A percentile compares a stretch with the other conserved stretches of the same genome.
phyloP scores from a whole-genome alignment of 176 grass and related monocot species.

The Musa beccarii region DNA sequence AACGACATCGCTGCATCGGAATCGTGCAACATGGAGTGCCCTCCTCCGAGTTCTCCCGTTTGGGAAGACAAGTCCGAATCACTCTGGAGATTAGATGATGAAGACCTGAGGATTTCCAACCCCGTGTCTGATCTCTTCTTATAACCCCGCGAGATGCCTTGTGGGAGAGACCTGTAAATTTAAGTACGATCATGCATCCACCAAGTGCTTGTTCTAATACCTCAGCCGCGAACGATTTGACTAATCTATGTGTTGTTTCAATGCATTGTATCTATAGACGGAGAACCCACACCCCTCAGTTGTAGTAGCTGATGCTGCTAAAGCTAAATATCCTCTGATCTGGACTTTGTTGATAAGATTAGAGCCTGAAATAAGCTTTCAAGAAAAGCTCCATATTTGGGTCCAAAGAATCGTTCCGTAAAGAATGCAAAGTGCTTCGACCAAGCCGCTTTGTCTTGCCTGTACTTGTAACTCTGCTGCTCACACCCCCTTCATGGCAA shows the following conservation, averaged over 20 bases:
- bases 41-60: constrained; percentile 32
- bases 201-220: background rate
- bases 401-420: background rate
- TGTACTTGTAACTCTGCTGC: background rate
- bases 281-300: too few species aligned
- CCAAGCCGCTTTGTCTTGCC: background rate
- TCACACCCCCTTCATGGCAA: background rate
- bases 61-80: constrained; percentile 67
- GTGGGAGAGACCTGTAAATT: background rate
- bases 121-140: constrained; percentile 30
- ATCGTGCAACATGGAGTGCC: background rate
- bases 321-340: too few species aligned
- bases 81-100: constrained; percentile 75
- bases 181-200: background rate
- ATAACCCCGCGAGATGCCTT: too few species aligned
- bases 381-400: background rate
- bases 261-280: too few species aligned
- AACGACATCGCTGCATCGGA: constrained; percentile 61
- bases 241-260: too few species aligned
- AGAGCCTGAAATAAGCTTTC: background rate
- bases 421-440: background rate
- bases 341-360: too few species aligned
- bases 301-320: too few species aligned
- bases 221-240: too few species aligned
- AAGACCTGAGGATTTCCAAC: constrained; percentile 35